These are phyloP conservation scores for Obba rivulosa DNA, from an alignment of 768 basidiomycete genomes.

Conservation along the genomic window DNA sequence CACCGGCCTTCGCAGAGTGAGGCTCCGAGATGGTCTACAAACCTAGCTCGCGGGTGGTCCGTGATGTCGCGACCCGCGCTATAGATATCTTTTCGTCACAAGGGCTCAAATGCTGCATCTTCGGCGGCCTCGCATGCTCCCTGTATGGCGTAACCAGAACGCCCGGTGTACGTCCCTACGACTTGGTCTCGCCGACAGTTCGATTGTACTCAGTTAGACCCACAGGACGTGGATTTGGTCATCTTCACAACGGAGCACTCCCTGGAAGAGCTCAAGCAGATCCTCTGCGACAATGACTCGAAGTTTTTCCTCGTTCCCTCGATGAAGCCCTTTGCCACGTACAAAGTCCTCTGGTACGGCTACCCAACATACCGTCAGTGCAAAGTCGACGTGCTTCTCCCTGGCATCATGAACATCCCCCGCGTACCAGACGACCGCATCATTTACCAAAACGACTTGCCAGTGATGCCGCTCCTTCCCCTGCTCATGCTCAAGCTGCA, in stretches of 20 bases:
- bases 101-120: slow-evolving; percentile 5
- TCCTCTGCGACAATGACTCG: slow-evolving; percentile 11
- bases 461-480: slow-evolving; percentile 25
- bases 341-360: slow-evolving; percentile 10
- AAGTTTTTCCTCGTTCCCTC: slow-evolving; percentile 9
- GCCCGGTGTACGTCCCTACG: slow-evolving; percentile 2
- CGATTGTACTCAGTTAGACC: too few species aligned
- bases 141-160: slow-evolving; percentile 5
- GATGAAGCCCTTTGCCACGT: slow-evolving; percentile 2
- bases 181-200: not conserved
- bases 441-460: slow-evolving; percentile 11
- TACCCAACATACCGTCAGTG: slow-evolving; percentile 4
- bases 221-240: slow-evolving; percentile 9
- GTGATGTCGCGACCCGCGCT: slow-evolving; percentile 2
- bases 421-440: slow-evolving; percentile 13
- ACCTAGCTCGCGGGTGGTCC: too few species aligned
- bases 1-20: too few species aligned
- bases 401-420: slow-evolving; percentile 24
- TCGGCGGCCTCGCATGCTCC: slow-evolving; percentile 9
- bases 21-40: too few species aligned
- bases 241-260: slow-evolving; percentile 6
- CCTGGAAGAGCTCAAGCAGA: slow-evolving; percentile 14
- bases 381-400: slow-evolving; percentile 30
- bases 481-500: slow-evolving; percentile 29
- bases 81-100: not conserved